These are phyloP conservation scores for Colletotrichum endophyticum DNA, from an alignment of 2,329 filamentous ascomycete genomes.

Conservation along the genomic window DNA sequence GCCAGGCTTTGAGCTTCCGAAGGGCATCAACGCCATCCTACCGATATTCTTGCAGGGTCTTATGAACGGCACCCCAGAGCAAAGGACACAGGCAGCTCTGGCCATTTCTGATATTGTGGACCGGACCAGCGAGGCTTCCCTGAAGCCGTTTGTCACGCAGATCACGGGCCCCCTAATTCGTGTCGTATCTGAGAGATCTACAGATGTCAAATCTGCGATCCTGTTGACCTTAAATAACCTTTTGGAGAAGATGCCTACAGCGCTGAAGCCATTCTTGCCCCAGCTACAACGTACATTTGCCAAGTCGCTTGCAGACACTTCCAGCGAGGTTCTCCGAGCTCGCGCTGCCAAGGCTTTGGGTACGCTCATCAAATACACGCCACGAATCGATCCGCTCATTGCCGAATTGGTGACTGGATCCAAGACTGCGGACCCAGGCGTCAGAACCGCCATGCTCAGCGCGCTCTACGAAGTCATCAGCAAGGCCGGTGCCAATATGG, in stretches of 20 bases:
- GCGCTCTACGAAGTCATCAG: constrained; percentile 95
- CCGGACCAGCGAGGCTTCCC: constrained; percentile 82
- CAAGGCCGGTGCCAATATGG: constrained; percentile 95
- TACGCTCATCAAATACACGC: constrained; percentile 93
- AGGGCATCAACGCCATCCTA: constrained; percentile 94
- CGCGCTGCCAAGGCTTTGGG: constrained; percentile 93
- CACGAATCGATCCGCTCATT: constrained; percentile 93
- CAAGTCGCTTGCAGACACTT: constrained; percentile 90
- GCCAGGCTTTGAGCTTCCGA: constrained; percentile 88
- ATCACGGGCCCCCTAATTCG: constrained; percentile 97
- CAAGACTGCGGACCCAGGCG: constrained; percentile 85
- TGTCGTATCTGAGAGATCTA: constrained; percentile 94
- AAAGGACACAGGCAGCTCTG: constrained; percentile 88
- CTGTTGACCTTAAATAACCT: constrained; percentile 93
- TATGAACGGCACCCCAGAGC: constrained; percentile 94
- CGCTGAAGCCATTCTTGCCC: constrained; percentile 95
- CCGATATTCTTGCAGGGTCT: constrained; percentile 97
- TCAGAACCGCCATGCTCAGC: constrained; percentile 95
- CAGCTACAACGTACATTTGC: constrained; percentile 97
- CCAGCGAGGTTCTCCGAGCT: constrained; percentile 85
- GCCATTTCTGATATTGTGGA: constrained; percentile 97
- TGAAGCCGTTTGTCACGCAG: constrained; percentile 95
- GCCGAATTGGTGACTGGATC: constrained; percentile 92
- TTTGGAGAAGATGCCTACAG: constrained; percentile 93
- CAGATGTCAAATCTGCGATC: constrained; percentile 95